Evolutionary conservation across 2,329 filamentous ascomycete species (phyloP), one percentile per base, ranked within the genome.

Genomic region (Trichoderma sp.): DNA sequence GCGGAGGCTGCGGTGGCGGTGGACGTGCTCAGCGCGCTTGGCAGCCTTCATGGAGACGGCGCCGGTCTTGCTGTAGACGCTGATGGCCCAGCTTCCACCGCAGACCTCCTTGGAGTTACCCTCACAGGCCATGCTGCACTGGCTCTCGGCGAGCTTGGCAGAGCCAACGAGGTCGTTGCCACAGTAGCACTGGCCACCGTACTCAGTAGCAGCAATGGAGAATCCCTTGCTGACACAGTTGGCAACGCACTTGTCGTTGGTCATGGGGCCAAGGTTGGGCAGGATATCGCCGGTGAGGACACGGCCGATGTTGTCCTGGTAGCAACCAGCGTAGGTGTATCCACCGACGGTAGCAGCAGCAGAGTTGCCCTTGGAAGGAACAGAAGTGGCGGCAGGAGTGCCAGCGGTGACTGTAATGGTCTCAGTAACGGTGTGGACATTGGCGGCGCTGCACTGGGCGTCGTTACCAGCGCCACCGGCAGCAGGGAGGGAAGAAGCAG

Each of bases 121-220:
- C 66, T 84, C 82, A 76, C 88, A 90, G 1, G 84, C 30, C 23
- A 71, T 68, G 20, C 62, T 78, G 79, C 88, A 90, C 13, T 76
- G 74, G 8, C 76, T 79, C 4, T 86, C 85, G 58, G 83, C 82
- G 20, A 88, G 75, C 73, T 81, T 79, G 62, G 81, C 77, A 32
- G 80, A 82, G 55, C 80, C 79, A 6, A 73, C 67, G 28, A 78
- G 74, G 30, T 76, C 74, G 70, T 81, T 78, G 62, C 82, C 84
- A 74, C 86, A 90, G 80, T 84, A 89, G 79, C 87, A 89, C 76
- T 88, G 83, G n/a, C 79, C 79, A 26, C 79, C 80, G 74, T 85
- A 87, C 76, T 89, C 85, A 1, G 87, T 80, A 7, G 86, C 87
- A 7, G 86, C 86, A 57, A 85, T 81, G 7, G 74, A 75, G 76